phyloP scores from a whole-genome alignment of 208 protist genomes.

The Leishmania guyanensis region DNA sequence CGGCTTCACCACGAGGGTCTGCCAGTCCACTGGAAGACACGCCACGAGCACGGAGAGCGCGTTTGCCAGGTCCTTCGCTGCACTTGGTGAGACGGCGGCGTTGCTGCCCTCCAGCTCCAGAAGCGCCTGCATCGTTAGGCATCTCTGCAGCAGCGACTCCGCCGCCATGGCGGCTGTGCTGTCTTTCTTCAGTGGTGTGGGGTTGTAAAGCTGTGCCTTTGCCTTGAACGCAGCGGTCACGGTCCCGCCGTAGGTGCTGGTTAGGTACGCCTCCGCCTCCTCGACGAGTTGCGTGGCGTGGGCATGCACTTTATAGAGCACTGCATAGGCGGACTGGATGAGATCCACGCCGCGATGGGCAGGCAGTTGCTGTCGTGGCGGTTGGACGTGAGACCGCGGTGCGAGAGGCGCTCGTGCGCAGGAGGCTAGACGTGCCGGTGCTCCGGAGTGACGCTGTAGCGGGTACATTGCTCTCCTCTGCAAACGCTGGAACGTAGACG shows the following conservation, averaged over 20 bases:
- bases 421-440: background rate
- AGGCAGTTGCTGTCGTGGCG: background rate
- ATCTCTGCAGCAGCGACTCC: constrained; percentile 15
- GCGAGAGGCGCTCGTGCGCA: background rate
- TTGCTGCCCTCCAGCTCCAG: background rate
- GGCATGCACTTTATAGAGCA: constrained; percentile 12
- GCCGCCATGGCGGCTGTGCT: background rate
- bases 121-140: constrained; percentile 9
- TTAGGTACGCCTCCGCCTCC: constrained; percentile 4
- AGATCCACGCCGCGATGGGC: background rate
- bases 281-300: constrained; percentile 6
- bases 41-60: constrained; percentile 7
- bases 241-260: background rate
- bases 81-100: background rate
- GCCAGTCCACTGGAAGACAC: constrained; percentile 10
- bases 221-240: background rate
- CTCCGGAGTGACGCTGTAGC: constrained; percentile 2
- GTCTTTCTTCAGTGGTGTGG: background rate
- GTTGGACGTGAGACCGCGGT: background rate
- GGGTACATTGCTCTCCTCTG: background rate
- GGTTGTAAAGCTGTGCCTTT: background rate
- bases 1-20: background rate
- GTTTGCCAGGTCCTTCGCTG: background rate
- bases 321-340: constrained; percentile 7
- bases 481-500: background rate